These are phyloP conservation scores for Ogataea hybrid DNA, from an alignment of 1,139 yeast genomes.

Conservation along the genomic window DNA sequence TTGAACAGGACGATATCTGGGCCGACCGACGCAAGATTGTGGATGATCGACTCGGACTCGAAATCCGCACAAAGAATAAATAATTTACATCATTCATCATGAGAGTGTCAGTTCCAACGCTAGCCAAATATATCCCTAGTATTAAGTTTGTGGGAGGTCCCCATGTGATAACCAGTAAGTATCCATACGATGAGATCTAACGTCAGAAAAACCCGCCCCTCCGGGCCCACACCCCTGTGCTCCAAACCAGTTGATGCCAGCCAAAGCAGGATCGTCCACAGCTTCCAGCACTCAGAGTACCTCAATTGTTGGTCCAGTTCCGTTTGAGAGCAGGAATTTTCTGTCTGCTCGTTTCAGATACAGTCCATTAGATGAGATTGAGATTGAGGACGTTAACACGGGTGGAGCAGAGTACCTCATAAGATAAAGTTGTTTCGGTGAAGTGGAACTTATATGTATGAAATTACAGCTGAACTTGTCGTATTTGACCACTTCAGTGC, in stretches of 20 bases:
- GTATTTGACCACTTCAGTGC: no score
- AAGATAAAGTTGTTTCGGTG: background rate
- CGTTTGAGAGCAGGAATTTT: conserved; percentile 50
- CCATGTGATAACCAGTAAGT: conserved; percentile 34
- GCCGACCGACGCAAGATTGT: conserved; percentile 4
- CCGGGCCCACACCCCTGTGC: conserved; percentile 48
- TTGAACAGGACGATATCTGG: conserved; percentile 30
- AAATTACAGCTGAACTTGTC: no score
- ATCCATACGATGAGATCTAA: background rate
- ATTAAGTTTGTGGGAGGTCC: conserved; percentile 64
- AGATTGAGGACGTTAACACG: conserved; percentile 65
- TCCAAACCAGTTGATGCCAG: conserved; percentile 50
- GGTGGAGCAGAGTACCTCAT: conserved; percentile 65
- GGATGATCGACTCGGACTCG: conserved; percentile 10
- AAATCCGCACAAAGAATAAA: conserved; percentile 4
- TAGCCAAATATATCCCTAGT: conserved; percentile 47
- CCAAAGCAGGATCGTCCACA: conserved; percentile 42
- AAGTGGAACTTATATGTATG: background rate
- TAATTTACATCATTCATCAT: conserved; percentile 22
- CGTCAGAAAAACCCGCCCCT: conserved; percentile 11
- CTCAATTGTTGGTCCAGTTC: conserved; percentile 29
- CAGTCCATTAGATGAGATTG: conserved; percentile 57
- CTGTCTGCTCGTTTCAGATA: conserved; percentile 73
- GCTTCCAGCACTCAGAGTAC: conserved; percentile 20
- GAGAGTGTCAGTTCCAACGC: conserved; percentile 32